A percentile compares a stretch with the other conserved stretches of the same genome.
These are phyloP conservation scores for Ophiostoma sp. DNA, from an alignment of 2,329 filamentous ascomycete genomes.

Conservation along the genomic window DNA sequence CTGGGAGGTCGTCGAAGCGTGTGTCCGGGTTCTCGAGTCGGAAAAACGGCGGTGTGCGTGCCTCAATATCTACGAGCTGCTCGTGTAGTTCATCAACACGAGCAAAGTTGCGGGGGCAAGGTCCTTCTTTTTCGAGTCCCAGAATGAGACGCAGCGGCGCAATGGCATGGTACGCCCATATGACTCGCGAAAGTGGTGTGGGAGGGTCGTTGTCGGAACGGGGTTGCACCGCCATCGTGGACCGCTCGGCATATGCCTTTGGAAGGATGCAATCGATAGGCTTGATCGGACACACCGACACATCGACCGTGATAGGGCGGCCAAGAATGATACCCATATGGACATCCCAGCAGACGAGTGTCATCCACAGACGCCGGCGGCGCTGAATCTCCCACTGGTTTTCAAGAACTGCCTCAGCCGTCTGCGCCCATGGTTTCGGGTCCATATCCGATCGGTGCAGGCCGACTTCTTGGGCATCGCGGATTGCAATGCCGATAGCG, in stretches of 20 bases:
- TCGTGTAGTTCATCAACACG: constrained; percentile 49
- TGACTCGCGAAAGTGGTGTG: constrained; percentile 48
- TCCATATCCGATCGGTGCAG: constrained; percentile 51
- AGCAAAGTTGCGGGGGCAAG: constrained; percentile 40
- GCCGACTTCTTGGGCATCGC: constrained; percentile 58
- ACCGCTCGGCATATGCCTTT: constrained; percentile 35
- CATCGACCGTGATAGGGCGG: constrained; percentile 52
- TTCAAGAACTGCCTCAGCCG: constrained; percentile 46
- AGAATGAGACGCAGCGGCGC: constrained; percentile 49
- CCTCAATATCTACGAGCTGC: constrained; percentile 44
- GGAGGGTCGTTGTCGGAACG: constrained; percentile 49
- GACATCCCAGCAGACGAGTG: constrained; percentile 50
- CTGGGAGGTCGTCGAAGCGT: constrained; percentile 49
- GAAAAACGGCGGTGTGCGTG: constrained; percentile 48
- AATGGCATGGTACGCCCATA: constrained; percentile 48
- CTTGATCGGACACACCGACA: constrained; percentile 42
- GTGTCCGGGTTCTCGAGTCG: constrained; percentile 52
- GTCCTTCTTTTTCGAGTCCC: constrained; percentile 49
- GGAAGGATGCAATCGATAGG: constrained; percentile 51
- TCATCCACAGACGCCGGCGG: constrained; percentile 51
- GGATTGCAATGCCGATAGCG: constrained; percentile 50
- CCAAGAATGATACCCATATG: constrained; percentile 50
- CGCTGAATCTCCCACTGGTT: constrained; percentile 55
- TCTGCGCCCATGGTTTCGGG: constrained; percentile 43
- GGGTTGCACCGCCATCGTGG: constrained; percentile 44